Evolutionary conservation across 2,329 filamentous ascomycete species (phyloP).

Genomic region (Neofusicoccum sp.): DNA sequence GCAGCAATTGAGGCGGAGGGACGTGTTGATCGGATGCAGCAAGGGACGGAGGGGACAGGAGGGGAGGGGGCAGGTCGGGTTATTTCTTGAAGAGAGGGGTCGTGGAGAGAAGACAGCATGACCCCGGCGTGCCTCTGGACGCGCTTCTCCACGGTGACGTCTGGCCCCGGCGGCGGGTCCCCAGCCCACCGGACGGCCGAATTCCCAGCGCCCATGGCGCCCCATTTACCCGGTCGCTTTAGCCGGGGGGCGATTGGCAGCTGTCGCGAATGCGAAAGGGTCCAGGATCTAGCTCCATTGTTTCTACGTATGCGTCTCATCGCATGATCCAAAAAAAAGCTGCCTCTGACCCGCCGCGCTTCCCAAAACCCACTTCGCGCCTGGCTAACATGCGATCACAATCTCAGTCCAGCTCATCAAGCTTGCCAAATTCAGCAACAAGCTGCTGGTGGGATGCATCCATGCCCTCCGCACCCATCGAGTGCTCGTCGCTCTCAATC

Average conservation of each 20-base stretch:
- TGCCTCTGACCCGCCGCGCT: neutral
- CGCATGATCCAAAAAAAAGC: slow-evolving; percentile 1
- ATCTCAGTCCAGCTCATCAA: slow-evolving; percentile 2
- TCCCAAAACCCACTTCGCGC: neutral
- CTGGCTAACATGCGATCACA: neutral
- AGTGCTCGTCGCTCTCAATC: slow-evolving; percentile 15
- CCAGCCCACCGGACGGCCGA: neutral
- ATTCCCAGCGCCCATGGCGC: neutral
- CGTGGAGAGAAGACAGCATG: neutral
- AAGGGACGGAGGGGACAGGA: neutral
- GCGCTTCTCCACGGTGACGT: slow-evolving; percentile 11
- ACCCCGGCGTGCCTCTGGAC: neutral
- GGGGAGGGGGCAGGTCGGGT: neutral
- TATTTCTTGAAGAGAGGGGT: neutral
- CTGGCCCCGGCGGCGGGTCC: neutral
- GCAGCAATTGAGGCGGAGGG: neutral
- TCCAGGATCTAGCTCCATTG: slow-evolving; percentile 10
- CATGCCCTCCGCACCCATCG: neutral
- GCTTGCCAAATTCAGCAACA: slow-evolving; percentile 1
- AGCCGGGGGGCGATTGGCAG: neutral
- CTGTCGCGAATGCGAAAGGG: neutral
- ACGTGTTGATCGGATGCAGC: neutral
- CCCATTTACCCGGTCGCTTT: slow-evolving; percentile 5
- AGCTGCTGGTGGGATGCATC: slow-evolving; percentile 9
- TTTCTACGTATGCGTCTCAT: slow-evolving; percentile 14